Base-by-base conservation (phyloP, 192 early-diverging fungal genomes). In the Backusella luteola region DNA sequence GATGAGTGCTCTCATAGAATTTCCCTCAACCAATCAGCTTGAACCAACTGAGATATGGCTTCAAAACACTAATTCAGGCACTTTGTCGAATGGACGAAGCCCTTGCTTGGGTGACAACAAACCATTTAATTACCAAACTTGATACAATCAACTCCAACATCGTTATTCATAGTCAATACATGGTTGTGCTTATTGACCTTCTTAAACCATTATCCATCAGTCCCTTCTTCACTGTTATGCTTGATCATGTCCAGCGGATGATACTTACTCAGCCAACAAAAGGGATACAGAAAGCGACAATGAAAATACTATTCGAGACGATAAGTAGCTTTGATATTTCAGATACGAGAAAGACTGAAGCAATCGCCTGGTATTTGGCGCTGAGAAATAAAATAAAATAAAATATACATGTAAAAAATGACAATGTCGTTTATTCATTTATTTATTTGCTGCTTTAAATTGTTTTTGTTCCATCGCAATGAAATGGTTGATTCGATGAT, bases 51-150 rank as follows among this genome's bases (percentile, higher is more conserved):
- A 71, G 83, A 36, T 72, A 81, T 8, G 86, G 83, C 12, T 89
- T 83, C 63, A 85, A 78, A 15, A 82, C 82, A 63, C 80, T 89
- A 80, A 80, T 84, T 15, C 79, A 81, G 38, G 80, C 84, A 6
- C 66, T 87, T 12, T 85, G 82, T n/a, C 77, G 80, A 44, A 84
- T 79, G 0, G 88, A 89, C 56, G 84, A 87, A 59, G 79, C 84
- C 3, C 63, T 87, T 34, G 85, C 82, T 11, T 89, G 84, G 86
- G 76, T 85, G 19, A 86, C 83, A 67, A 81, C 87, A 8, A 77
- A 84, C 59, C 81, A 76, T 21, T 46, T 87, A 17, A 49, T 86
- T 34, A 69, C 80, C 35, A 83, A 79, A 69, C 83, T 87, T 34
- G 78, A 84, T 34, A 23, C 21, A 3, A 42, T 75, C 39, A 49